These are phyloP conservation scores for Acer campestre DNA, from an alignment of 345 rosid genomes.

Conservation along the genomic window DNA sequence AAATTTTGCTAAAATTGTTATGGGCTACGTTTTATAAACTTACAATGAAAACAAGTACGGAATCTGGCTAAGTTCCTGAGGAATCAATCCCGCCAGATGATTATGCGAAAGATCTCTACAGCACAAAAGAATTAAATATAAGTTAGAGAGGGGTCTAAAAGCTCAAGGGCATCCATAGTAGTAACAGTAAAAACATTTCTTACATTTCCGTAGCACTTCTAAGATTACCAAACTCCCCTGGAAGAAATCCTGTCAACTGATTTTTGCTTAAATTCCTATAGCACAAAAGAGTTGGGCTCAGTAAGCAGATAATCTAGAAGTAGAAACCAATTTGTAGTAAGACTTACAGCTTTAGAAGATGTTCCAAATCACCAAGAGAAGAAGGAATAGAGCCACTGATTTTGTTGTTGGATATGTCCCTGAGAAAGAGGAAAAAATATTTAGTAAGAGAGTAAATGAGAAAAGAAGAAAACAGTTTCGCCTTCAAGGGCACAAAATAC, in stretches of 20 bases:
- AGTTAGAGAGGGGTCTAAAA: slow-evolving; percentile 6
- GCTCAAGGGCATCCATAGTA: slow-evolving; percentile 10
- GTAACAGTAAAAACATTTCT: slow-evolving; percentile 24
- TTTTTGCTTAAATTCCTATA: slow-evolving; percentile 87
- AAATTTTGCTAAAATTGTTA: not conserved
- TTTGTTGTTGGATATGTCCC: slow-evolving; percentile 87
- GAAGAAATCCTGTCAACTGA: slow-evolving; percentile 64
- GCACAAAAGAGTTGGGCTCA: slow-evolving; percentile 11
- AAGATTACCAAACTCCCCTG: slow-evolving; percentile 86
- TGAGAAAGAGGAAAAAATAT: slow-evolving; percentile 22
- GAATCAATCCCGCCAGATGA: slow-evolving; percentile 76
- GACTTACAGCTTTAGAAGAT: slow-evolving; percentile 87
- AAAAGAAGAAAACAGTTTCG: slow-evolving; percentile 8
- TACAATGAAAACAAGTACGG: slow-evolving; percentile 72
- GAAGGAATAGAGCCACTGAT: slow-evolving; percentile 84
- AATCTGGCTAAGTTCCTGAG: slow-evolving; percentile 79
- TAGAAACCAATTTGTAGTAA: slow-evolving; percentile 12
- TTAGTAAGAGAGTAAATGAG: slow-evolving; percentile 9
- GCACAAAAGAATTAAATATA: slow-evolving; percentile 17
- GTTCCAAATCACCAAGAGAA: slow-evolving; percentile 94
- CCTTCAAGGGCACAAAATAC: slow-evolving; percentile 23
- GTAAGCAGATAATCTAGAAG: slow-evolving; percentile 11
- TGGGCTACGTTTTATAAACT: slow-evolving; percentile 22
- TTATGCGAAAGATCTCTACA: slow-evolving; percentile 89
- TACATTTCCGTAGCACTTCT: slow-evolving; percentile 93